Evolutionary conservation across 2,329 filamentous ascomycete species (phyloP).

Genomic region (Hymenotorrendiella dingleyae): DNA sequence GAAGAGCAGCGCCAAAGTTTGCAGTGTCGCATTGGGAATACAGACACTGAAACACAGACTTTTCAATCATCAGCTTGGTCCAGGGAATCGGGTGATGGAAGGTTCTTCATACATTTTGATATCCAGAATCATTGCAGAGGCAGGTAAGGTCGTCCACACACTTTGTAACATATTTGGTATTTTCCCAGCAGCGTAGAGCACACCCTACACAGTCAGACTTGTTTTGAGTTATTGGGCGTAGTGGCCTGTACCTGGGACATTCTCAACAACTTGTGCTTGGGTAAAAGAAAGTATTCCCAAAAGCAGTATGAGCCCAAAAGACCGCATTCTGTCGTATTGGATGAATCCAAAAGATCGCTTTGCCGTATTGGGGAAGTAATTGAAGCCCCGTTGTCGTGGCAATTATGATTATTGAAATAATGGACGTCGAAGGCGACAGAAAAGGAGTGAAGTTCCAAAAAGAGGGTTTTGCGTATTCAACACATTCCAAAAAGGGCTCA

Average conservation of each 20-base stretch:
- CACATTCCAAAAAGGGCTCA: background rate
- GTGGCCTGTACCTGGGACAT: conserved; percentile 4
- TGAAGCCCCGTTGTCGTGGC: too few relatives aligned
- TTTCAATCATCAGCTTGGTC: conserved; percentile 1
- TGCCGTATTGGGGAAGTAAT: too few relatives aligned
- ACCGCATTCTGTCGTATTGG: background rate
- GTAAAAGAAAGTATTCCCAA: background rate
- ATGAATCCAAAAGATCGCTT: background rate
- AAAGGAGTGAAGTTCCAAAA: background rate
- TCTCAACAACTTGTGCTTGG: background rate
- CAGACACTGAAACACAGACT: conserved; percentile 33
- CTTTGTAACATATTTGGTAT: conserved; percentile 31
- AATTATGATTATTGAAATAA: too few relatives aligned
- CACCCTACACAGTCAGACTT: too few relatives aligned
- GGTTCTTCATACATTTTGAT: conserved; percentile 27
- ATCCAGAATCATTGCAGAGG: conserved; percentile 29
- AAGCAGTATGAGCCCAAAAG: background rate
- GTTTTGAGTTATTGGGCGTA: too few relatives aligned
- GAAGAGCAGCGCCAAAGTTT: conserved; percentile 31
- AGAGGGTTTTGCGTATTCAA: too few relatives aligned
- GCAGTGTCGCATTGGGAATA: conserved; percentile 33
- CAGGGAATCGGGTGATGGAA: background rate
- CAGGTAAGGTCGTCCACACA: conserved; percentile 27
- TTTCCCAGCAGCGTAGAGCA: conserved; percentile 32
- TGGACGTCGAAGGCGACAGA: background rate